phyloP scores from a whole-genome alignment of 768 basidiomycete genomes.

The Roridomyces roridus region DNA sequence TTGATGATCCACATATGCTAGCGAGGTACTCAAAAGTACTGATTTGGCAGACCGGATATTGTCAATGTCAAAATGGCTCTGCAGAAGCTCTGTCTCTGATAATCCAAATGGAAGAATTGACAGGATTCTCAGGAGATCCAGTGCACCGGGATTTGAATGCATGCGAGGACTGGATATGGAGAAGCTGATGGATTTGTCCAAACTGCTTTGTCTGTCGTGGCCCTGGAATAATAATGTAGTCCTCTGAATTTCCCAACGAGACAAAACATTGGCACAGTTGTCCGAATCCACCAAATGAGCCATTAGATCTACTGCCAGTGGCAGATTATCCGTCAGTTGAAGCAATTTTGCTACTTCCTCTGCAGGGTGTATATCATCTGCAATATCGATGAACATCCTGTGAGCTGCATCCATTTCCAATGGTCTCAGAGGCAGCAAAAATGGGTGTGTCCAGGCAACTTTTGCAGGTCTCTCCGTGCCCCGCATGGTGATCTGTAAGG shows the following conservation, averaged over 20 bases:
- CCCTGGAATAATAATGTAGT: neutral
- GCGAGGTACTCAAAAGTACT: neutral
- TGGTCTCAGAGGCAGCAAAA: neutral
- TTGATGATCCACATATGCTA: neutral
- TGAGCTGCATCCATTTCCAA: neutral
- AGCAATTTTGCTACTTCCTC: neutral
- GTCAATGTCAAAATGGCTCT: neutral
- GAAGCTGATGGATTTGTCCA: conserved; percentile 1
- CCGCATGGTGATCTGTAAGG: neutral
- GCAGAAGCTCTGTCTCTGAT: neutral
- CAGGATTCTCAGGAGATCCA: neutral
- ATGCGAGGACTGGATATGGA: neutral
- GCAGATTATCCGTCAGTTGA: neutral
- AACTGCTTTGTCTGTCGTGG: neutral
- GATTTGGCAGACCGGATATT: neutral
- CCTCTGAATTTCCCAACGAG: neutral
- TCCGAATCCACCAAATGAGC: conserved; percentile 3
- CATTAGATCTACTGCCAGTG: neutral
- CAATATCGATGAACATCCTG: neutral
- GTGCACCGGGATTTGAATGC: neutral
- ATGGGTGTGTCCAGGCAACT: conserved; percentile 5
- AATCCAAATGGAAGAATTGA: conserved; percentile 2
- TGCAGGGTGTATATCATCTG: neutral
- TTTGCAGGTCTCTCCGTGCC: conserved; percentile 1
- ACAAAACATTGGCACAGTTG: neutral